These are phyloP conservation scores for Batrachochytrium dendrobatidis DNA, from an alignment of 371 early-diverging fungal genomes.

Conservation along the genomic window DNA sequence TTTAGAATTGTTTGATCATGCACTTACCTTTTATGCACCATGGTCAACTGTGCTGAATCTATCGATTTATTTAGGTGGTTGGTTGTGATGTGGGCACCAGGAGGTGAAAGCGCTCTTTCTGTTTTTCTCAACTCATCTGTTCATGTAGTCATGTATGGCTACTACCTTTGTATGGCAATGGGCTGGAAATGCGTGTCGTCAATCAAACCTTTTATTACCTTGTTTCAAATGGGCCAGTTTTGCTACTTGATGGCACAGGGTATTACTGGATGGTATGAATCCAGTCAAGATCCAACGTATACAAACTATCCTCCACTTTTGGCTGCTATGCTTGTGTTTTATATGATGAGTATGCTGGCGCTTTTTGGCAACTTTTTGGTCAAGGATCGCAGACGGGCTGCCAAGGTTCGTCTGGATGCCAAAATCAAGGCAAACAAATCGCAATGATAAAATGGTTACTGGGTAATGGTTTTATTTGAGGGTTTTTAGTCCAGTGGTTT, in stretches of 20 bases:
- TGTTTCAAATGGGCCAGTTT: neutral
- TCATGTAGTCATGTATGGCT: neutral
- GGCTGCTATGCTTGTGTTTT: conserved; percentile 46
- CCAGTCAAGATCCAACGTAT: no score
- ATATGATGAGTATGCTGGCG: conserved; percentile 58
- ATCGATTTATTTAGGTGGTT: conserved; percentile 2
- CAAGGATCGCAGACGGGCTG: conserved; percentile 9
- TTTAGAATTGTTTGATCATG: neutral
- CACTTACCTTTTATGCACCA: neutral
- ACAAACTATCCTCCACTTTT: conserved; percentile 46
- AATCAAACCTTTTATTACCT: neutral
- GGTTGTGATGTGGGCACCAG: neutral
- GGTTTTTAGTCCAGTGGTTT: no score
- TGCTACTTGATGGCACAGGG: no score
- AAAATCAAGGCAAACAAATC: no score
- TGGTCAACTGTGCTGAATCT: conserved; percentile 8
- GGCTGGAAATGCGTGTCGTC: neutral
- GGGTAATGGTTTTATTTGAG: no score
- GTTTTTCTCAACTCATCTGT: neutral
- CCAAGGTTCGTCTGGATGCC: no score
- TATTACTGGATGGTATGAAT: no score
- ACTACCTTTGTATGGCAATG: neutral
- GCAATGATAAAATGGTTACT: no score
- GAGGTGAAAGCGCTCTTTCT: neutral
- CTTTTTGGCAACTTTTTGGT: conserved; percentile 54